A percentile compares a stretch with the other conserved stretches of the same genome.
Conservation (phyloP, 352 stramenopile genomes). For the Blastocystis sp. region DNA sequence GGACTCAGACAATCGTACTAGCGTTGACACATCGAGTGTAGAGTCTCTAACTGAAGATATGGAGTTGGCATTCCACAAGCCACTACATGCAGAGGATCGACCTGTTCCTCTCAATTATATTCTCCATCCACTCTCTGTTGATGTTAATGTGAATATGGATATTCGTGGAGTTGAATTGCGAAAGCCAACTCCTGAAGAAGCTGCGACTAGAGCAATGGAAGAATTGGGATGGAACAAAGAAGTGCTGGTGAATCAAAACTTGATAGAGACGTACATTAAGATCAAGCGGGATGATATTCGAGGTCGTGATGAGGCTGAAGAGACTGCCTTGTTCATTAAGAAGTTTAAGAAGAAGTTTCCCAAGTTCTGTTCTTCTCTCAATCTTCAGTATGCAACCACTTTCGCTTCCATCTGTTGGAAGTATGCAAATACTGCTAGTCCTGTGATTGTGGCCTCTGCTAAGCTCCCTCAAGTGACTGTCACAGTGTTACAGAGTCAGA, state of each 20-base stretch:
- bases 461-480: slow-evolving; percentile 6
- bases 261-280: slow-evolving; percentile 26
- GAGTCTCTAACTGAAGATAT: slow-evolving; percentile 18
- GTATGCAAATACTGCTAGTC: slow-evolving; percentile 29
- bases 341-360: slow-evolving; percentile 44
- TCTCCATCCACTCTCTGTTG: slow-evolving; percentile 9
- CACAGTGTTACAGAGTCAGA: slow-evolving; percentile 8
- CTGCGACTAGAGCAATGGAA: neutral
- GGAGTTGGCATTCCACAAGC: neutral
- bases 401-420: slow-evolving; percentile 34
- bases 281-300: slow-evolving; percentile 28
- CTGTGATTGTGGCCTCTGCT: neutral
- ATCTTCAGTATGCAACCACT: neutral
- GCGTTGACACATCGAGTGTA: neutral
- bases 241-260: slow-evolving; percentile 49
- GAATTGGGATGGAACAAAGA: slow-evolving; percentile 26
- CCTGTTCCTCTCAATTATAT: slow-evolving; percentile 33
- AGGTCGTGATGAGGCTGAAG: slow-evolving; percentile 38
- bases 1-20: slow-evolving; percentile 10
- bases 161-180: slow-evolving; percentile 45
- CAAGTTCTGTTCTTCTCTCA: slow-evolving; percentile 40
- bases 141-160: slow-evolving; percentile 15
- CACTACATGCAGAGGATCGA: neutral
- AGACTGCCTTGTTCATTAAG: slow-evolving; percentile 40
- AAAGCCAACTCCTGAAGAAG: slow-evolving; percentile 38